Evolutionary conservation across 2,329 filamentous ascomycete genomes (phyloP).

Genomic region (Fusarium nurragi): DNA sequence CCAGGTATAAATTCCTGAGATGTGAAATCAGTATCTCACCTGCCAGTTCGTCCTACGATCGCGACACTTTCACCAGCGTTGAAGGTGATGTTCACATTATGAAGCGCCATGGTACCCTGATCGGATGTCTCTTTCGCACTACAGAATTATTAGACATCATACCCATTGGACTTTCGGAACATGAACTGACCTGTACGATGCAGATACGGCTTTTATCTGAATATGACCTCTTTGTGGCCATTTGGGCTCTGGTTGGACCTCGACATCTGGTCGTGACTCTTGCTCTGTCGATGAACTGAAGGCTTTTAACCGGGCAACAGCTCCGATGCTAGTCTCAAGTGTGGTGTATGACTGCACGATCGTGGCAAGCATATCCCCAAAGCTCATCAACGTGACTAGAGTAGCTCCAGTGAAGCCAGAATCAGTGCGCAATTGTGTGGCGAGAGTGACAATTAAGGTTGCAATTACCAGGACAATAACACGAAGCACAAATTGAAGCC

Average conservation of each 20-base stretch:
- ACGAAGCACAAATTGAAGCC: constrained; percentile 62
- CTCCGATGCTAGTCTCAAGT: constrained; percentile 46
- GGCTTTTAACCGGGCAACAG: constrained; percentile 35
- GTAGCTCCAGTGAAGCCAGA: constrained; percentile 51
- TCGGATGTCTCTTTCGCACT: background rate
- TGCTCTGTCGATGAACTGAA: constrained; percentile 3
- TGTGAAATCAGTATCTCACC: background rate
- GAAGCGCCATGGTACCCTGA: constrained; percentile 1
- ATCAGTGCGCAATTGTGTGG: constrained; percentile 53
- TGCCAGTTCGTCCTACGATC: constrained; percentile 16
- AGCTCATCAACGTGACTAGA: constrained; percentile 52
- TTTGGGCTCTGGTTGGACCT: background rate
- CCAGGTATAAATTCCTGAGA: background rate
- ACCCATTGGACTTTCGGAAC: background rate
- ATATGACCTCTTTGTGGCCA: constrained; percentile 20
- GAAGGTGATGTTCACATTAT: constrained; percentile 1
- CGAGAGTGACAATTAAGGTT: constrained; percentile 55
- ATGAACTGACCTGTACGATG: constrained; percentile 16
- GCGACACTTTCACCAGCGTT: constrained; percentile 3
- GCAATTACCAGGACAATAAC: constrained; percentile 60
- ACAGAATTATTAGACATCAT: background rate
- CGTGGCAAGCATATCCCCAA: constrained; percentile 46
- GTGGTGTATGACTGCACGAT: constrained; percentile 49
- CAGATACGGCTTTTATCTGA: constrained; percentile 10
- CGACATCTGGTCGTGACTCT: background rate